Evolutionary conservation across 164 flowering plant species (phyloP).

Genomic region (Sextonia rubra): DNA sequence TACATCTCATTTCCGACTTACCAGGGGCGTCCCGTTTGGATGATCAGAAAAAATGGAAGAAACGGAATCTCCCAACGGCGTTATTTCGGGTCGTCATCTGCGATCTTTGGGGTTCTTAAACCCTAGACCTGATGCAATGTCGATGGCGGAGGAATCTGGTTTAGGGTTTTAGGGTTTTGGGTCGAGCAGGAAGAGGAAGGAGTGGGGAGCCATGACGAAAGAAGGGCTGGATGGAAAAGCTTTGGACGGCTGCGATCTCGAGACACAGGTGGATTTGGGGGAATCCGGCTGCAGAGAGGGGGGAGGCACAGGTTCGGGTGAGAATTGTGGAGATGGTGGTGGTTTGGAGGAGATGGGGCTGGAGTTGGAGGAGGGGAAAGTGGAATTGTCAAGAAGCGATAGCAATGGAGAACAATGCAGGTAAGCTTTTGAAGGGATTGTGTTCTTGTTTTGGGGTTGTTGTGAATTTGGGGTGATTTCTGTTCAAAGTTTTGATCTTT

Average conservation of each 20-base stretch:
- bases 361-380: slow-evolving; percentile 18
- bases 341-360: slow-evolving; percentile 7
- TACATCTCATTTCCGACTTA: too few relatives aligned
- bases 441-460: not conserved
- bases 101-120: too few relatives aligned
- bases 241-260: slow-evolving; percentile 1
- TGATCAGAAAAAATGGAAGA: too few relatives aligned
- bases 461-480: too few relatives aligned
- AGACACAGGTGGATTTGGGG: slow-evolving; percentile 5
- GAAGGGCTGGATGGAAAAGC: slow-evolving; percentile 5
- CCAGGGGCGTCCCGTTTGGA: too few relatives aligned
- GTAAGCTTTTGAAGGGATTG: slow-evolving; percentile 15
- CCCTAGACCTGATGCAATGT: too few relatives aligned
- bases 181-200: too few relatives aligned
- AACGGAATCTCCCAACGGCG: too few relatives aligned
- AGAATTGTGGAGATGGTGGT: slow-evolving; percentile 6
- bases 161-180: too few relatives aligned
- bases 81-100: too few relatives aligned
- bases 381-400: slow-evolving; percentile 29
- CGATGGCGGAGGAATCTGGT: too few relatives aligned
- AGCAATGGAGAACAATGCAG: slow-evolving; percentile 62
- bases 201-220: slow-evolving; percentile 15
- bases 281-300: slow-evolving; percentile 3
- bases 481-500: not conserved
- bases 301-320: slow-evolving; percentile 2